These are phyloP conservation scores for Lasiosphaeria miniovina DNA, from an alignment of 495 filamentous ascomycete species.

Conservation along the genomic window DNA sequence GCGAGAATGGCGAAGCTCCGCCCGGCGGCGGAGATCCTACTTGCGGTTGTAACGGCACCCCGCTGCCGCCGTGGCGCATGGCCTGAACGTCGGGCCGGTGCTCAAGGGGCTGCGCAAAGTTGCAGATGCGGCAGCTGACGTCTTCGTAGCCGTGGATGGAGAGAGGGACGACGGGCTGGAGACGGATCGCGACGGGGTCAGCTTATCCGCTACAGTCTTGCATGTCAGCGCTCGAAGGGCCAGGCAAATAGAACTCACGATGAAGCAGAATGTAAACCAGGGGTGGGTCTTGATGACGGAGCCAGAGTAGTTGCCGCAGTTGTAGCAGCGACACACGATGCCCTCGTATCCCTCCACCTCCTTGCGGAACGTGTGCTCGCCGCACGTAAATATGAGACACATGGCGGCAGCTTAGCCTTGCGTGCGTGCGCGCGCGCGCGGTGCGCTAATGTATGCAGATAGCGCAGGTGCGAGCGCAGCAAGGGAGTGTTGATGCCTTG, in stretches of 20 bases:
- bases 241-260: slow-evolving; percentile 35
- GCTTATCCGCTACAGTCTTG: not conserved
- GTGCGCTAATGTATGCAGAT: not conserved
- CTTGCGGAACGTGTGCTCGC: slow-evolving; percentile 54
- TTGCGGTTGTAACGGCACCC: slow-evolving; percentile 47
- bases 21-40: slow-evolving; percentile 15
- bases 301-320: slow-evolving; percentile 54
- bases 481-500: too few relatives aligned
- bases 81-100: slow-evolving; percentile 50
- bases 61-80: slow-evolving; percentile 40
- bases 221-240: too few relatives aligned
- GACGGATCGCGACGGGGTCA: too few relatives aligned
- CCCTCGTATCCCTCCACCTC: slow-evolving; percentile 54
- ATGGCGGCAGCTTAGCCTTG: slow-evolving; percentile 26
- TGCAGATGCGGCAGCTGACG: slow-evolving; percentile 52
- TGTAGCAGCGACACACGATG: slow-evolving; percentile 52
- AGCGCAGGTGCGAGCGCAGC: not conserved
- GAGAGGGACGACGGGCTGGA: slow-evolving; percentile 52
- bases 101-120: slow-evolving; percentile 53
- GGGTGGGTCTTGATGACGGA: slow-evolving; percentile 52
- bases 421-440: not conserved
- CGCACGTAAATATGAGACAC: slow-evolving; percentile 58
- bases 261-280: slow-evolving; percentile 59
- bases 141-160: slow-evolving; percentile 55
- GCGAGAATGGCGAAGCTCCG: not conserved